Conservation (phyloP, 768 basidiomycete species). For the Lepiota venenata region DNA sequence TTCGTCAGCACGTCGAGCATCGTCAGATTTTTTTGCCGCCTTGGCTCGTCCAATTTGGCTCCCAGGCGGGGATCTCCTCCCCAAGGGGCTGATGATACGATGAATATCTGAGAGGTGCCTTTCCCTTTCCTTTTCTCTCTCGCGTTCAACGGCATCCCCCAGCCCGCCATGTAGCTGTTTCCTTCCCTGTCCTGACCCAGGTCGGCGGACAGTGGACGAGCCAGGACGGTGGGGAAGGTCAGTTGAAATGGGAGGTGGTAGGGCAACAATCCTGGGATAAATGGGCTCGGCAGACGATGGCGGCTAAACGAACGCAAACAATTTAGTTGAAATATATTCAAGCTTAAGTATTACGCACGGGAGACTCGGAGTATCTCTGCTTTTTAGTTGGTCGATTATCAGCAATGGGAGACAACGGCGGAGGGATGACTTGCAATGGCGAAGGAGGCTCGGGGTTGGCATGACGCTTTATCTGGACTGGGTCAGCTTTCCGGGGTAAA, state of each 20-base stretch:
- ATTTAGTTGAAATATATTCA: neutral
- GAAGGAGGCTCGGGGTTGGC: constrained; percentile 15
- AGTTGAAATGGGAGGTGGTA: constrained; percentile 7
- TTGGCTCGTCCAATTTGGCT: constrained; percentile 43
- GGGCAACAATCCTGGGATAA: constrained; percentile 3
- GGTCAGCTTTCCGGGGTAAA: constrained; percentile 18
- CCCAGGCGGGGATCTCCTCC: constrained; percentile 47
- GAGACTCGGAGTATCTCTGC: constrained; percentile 40
- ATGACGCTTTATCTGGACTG: constrained; percentile 15
- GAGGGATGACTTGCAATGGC: constrained; percentile 13
- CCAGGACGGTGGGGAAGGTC: neutral
- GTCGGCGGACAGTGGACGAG: constrained; percentile 1
- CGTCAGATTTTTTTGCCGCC: constrained; percentile 43
- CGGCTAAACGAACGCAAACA: neutral
- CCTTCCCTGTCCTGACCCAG: constrained; percentile 5
- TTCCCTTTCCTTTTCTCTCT: constrained; percentile 5
- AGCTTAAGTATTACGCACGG: constrained; percentile 9
- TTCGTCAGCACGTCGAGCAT: constrained; percentile 14
- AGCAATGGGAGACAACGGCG: constrained; percentile 14
- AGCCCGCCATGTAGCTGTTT: neutral
- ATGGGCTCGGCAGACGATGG: neutral
- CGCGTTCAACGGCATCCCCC: constrained; percentile 3
- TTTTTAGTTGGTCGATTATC: constrained; percentile 35
- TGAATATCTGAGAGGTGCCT: constrained; percentile 17
- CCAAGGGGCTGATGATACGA: constrained; percentile 27